Base-by-base conservation (phyloP, 768 basidiomycete species). In the Paxillus ammoniavirescens region DNA sequence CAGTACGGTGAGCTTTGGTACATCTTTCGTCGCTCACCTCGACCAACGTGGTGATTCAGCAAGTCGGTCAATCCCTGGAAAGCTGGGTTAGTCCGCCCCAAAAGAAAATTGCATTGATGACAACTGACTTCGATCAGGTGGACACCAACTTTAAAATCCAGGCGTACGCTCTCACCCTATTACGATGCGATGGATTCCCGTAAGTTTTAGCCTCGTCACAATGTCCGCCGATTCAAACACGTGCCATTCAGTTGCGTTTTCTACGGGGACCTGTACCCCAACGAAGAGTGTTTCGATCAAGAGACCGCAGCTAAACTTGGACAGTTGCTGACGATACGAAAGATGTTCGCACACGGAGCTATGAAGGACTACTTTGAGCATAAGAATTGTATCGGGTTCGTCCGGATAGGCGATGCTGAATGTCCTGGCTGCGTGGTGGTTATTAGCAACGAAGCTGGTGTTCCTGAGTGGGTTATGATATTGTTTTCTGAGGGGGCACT, bases 191-290 rank as follows among this genome's bases (percentile, higher is more conserved):
- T 40, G 91, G 91, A 28, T 78, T 88, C 60, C 91, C 91, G 90
- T 92, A 62, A 66, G 89, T 75, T 5, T 7, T 15, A 33, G 31
- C 15, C 49, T 47, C 9, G 18, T 40, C 15, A 21, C 53, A 52
- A 44, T 40, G 42, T 30, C 18, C 26, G 37, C 42, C 35, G 30
- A 26, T 26, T 40, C 7, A 42, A 4, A 53, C 15, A 1, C 31
- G 48, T 15, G 23, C 40, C 23, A 8, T 35, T 47, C 46, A 93
- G 91, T 38, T 93, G 91, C 60, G 82, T 91, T n/a, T 93, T 92
- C 67, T 92, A 91, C 56, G 91, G 89, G 6, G 91, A 93, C 66
- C 62, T 92, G 14, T 91, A 89, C 61, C 86, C 83, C 0, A 87
- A 89, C 60, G 59, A 70, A 40, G 86, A 87, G 66, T 83, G 85